These are phyloP conservation scores for Pleurozium schreberi DNA, from an alignment of 225 moss, liverwort and hornwort genomes.

Conservation along the genomic window DNA sequence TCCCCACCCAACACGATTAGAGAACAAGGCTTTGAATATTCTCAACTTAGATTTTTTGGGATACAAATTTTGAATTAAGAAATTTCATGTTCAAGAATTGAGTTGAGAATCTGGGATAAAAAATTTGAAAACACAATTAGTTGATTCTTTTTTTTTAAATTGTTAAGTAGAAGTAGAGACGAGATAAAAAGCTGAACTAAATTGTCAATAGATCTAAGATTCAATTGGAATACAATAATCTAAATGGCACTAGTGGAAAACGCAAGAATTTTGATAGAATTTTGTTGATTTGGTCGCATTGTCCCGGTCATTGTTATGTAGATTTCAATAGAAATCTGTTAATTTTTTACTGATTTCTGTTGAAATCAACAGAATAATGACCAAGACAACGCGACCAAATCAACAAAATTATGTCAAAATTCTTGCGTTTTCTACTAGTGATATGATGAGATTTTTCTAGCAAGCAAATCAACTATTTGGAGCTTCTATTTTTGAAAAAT, in stretches of 20 bases:
- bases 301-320: too few species aligned
- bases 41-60: neutral
- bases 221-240: neutral
- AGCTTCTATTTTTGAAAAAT: neutral
- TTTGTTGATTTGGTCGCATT: too few species aligned
- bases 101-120: neutral
- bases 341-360: too few species aligned
- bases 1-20: accelerated
- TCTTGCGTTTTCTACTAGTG: too few species aligned
- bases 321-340: too few species aligned
- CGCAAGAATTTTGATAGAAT: too few species aligned
- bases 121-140: neutral
- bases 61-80: neutral
- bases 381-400: too few species aligned
- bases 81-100: neutral
- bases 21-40: neutral
- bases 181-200: neutral
- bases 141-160: neutral
- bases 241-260: too few species aligned
- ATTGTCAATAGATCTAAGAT: neutral
- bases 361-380: too few species aligned
- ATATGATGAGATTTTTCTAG: neutral
- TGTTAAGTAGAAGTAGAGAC: neutral
- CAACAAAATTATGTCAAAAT: too few species aligned
- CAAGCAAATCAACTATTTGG: neutral